phyloP scores from a whole-genome alignment of 1,139 yeast genomes.

The Pneumocystis murina region DNA sequence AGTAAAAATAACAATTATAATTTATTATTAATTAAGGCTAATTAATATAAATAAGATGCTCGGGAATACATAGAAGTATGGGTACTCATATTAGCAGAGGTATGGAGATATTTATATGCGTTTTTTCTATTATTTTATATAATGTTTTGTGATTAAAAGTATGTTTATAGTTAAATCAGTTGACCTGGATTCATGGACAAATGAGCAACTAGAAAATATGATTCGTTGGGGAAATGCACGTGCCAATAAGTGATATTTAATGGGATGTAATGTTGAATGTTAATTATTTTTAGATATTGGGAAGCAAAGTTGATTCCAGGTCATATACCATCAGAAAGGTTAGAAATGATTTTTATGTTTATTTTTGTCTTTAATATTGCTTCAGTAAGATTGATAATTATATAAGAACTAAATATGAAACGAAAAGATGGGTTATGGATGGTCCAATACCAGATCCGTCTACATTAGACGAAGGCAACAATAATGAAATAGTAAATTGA shows the following conservation, averaged over 20 bases:
- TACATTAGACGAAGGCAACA: conserved; percentile 21
- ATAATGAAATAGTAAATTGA: conserved; percentile 8
- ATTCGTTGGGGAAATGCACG: conserved; percentile 73
- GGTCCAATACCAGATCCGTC: conserved; percentile 45
- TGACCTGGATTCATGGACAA: conserved; percentile 93
- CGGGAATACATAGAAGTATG: conserved; percentile 88
- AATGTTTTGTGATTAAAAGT: conserved; percentile 28
- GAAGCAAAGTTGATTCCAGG: conserved; percentile 58
- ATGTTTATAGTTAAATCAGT: conserved; percentile 54
- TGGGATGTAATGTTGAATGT: background rate
- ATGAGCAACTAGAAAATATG: conserved; percentile 73
- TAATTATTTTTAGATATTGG: conserved; percentile 35
- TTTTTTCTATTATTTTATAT: background rate
- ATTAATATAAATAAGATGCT: conserved; percentile 37
- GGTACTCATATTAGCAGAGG: conserved; percentile 66
- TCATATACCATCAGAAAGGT: conserved; percentile 58
- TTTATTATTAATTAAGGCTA: background rate
- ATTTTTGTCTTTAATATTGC: background rate
- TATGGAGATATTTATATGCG: conserved; percentile 8
- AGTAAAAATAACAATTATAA: background rate
- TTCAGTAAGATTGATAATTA: conserved; percentile 67
- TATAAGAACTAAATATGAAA: conserved; percentile 78
- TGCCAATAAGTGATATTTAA: conserved; percentile 39
- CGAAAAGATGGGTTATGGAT: conserved; percentile 65
- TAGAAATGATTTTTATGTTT: conserved; percentile 1